Base-by-base conservation (phyloP, 2,329 filamentous ascomycete species). In the Fusarium pseudoanthophilum region DNA sequence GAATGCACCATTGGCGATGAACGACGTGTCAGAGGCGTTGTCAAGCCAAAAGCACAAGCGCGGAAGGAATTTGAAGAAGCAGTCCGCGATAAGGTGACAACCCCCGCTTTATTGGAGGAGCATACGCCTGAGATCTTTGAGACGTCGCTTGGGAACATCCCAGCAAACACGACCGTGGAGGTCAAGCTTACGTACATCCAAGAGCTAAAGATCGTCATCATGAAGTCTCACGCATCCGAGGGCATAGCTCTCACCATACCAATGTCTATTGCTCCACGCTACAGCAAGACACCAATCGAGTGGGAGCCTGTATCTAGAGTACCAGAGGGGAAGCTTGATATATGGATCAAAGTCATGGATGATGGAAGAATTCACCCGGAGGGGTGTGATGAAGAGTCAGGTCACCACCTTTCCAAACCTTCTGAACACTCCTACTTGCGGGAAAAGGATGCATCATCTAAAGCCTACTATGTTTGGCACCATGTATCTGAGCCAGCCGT, bases 251-350 rank as follows among this genome's bases (percentile, higher is more conserved):
- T 56, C 1, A 57, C 51, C 2, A 45, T 57, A 1, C 59, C 59
- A 0, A 56, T 30, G 21, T 61, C 59, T 1, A 57, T 61, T 2
- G 59, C 59, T 5, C 59, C 59, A 7, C n/a, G 58, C 1, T 55
- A 60, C 0, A n/a, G 37, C 1, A 21, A 55, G 1, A 1, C 30
- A 0, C n/a, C 18, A 1, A 14, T 24, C 0, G 8, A 11, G 2
- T 26, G 58, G 13, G 13, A 36, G 20, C 21, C 14, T 5, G 9
- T 6, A 36, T 18, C 28, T 1, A n/a, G 1, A 0, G 0, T 55
- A 6, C 14, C 36, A 26, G 18, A 42, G 1, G 28, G 28, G 0
- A 42, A 5, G n/a, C 37, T 60, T 5, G 58, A 60, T 2, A 24
- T 60, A 7, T 40, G 28, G n/a, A 21, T 60, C 3, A 26, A 5